A percentile compares a stretch with the other conserved stretches of the same genome.
phyloP scores from a whole-genome alignment of 2,329 filamentous ascomycete genomes.

The Sporothrix humicola region DNA sequence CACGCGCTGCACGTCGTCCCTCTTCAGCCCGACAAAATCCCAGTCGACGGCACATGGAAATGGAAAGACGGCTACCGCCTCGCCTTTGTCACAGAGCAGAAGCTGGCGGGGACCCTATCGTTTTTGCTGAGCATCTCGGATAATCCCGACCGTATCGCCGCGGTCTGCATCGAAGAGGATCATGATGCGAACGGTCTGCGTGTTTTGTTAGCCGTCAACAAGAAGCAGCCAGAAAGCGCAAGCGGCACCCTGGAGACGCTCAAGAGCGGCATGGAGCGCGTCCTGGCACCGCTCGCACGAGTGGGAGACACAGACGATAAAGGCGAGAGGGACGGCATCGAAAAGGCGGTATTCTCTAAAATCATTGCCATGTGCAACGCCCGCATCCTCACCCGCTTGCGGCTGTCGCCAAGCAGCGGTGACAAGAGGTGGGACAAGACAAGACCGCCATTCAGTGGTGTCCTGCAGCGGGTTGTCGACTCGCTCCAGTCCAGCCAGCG shows the following conservation, averaged over 20 bases:
- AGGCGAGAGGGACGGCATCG: neutral
- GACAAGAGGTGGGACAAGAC: neutral
- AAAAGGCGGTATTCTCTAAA: neutral
- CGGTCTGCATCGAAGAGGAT: constrained; percentile 25
- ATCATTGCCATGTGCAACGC: constrained; percentile 2
- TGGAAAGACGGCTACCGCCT: neutral
- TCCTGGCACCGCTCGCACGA: neutral
- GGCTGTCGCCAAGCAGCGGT: neutral
- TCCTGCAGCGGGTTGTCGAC: neutral
- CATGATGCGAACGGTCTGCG: neutral
- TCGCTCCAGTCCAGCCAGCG: neutral
- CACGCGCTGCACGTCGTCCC: too few relatives aligned
- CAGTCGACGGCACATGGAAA: neutral
- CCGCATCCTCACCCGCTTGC: constrained; percentile 18
- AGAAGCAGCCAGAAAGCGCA: neutral
- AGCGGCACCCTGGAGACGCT: neutral
- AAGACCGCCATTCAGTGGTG: neutral
- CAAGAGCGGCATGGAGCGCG: neutral
- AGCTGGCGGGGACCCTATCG: neutral
- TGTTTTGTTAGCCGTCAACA: constrained; percentile 24
- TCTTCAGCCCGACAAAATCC: too few relatives aligned
- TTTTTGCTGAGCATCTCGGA: constrained; percentile 23
- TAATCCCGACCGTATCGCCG: constrained; percentile 14
- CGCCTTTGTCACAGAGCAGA: neutral
- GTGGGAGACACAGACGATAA: neutral